Base-by-base conservation (phyloP, 306 rosid genomes). In the Sicyos edulis region DNA sequence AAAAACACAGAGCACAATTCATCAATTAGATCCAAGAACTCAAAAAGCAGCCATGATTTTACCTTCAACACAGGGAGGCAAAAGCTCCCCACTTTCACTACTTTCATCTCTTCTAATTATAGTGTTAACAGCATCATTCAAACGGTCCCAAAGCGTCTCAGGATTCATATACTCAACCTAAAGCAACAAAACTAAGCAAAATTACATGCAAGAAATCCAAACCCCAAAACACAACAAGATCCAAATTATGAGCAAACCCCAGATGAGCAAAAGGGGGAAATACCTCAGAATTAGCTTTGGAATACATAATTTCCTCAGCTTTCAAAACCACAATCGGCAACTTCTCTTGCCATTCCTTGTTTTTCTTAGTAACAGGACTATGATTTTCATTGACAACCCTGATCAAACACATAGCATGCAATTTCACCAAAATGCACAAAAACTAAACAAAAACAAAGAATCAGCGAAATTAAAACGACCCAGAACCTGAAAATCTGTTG, bases 21-120 rank as follows among this genome's bases (percentile, higher is more conserved):
- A 34, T 13, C 37, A 58, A 32, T 22, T 68, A 45, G 66, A 60
- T 24, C 57, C 70, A 57, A 24, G 13, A 42, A 59, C 47, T 22
- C 7, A 47, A 73, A 59, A 73, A 15, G 70, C 49, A 53, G 19
- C 91, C 99, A 51, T 53, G 83, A 91, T 96, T 95, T 42, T 93
- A 95, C 99, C 99, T 95, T 95, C 99, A 78, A 95, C 88, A 70
- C 99, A 95, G 12, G 99, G 97, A 65, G 99, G 99, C 87, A 95
- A 83, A 60, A 89, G 91, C 81, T 83, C 96, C 20, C 92, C 92
- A 14, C 90, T 89, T 81, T 95, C 99, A 17, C 82, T 79, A 61
- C 84, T 86, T 84, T 91, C 97, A 40, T 95, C 99, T 77, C 95
- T 86, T 76, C 97, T 79, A 59, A 95, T 95, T 78, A 95, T 95